Evolutionary conservation across 1,284 basidiomycete species (phyloP).

Genomic region (Blastosporella zonata): DNA sequence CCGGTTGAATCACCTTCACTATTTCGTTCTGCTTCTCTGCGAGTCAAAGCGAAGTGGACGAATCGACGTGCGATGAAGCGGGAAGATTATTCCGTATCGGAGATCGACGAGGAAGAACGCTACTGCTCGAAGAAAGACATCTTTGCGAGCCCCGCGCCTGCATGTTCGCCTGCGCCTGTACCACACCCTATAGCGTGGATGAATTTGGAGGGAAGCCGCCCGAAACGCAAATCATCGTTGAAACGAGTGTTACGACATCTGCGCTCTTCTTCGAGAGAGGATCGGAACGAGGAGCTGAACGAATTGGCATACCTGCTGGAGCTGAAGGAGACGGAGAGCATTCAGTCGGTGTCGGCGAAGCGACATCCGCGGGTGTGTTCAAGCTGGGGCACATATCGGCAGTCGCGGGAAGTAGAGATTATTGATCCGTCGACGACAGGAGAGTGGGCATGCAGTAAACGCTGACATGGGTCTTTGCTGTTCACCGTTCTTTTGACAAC

Average conservation of each 20-base stretch:
- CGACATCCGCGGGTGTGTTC: constrained; percentile 11
- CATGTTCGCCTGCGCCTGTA: not conserved
- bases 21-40: constrained; percentile 12
- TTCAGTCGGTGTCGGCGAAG: constrained; percentile 16
- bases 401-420: constrained; percentile 20
- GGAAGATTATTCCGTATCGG: not conserved
- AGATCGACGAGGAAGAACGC: not conserved
- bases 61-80: not conserved
- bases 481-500: too few relatives aligned
- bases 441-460: too few relatives aligned
- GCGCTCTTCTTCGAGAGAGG: constrained; percentile 10
- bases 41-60: constrained; percentile 10
- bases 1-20: not conserved
- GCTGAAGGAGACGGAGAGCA: constrained; percentile 14
- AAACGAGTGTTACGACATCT: constrained; percentile 7
- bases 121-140: constrained; percentile 1
- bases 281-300: constrained; percentile 1
- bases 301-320: constrained; percentile 10
- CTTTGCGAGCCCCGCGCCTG: not conserved
- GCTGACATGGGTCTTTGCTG: not conserved
- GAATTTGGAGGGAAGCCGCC: constrained; percentile 1
- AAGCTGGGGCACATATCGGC: constrained; percentile 4
- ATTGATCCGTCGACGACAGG: constrained; percentile 18
- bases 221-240: constrained; percentile 12
- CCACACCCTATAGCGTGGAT: not conserved